A percentile compares a stretch with the other conserved stretches of the same genome.
These are phyloP conservation scores for Panicum hallii DNA, from an alignment of 202 grass and related monocot species.

Conservation along the genomic window DNA sequence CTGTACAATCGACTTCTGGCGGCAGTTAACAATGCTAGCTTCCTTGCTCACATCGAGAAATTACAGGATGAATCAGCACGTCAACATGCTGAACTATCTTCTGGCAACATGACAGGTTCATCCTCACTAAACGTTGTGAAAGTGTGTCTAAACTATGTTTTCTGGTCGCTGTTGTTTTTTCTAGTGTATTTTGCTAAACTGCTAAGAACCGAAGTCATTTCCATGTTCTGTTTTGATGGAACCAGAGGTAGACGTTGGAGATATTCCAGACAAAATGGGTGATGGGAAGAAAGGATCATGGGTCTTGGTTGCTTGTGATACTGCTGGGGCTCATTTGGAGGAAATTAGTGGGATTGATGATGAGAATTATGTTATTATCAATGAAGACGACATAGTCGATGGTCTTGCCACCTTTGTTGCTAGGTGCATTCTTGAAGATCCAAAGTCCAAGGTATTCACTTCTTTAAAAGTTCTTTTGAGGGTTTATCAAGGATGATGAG, in stretches of 20 bases:
- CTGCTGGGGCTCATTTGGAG: conserved; percentile 61
- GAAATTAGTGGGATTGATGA: conserved; percentile 92
- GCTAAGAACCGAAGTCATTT: conserved; percentile 22
- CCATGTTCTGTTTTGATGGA: conserved; percentile 28
- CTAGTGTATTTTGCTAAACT: background rate
- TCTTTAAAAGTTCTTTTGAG: conserved; percentile 24
- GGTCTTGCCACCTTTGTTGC: conserved; percentile 84
- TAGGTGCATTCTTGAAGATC: conserved; percentile 93
- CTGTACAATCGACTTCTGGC: conserved; percentile 68
- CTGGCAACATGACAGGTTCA: conserved; percentile 56
- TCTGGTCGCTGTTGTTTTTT: background rate
- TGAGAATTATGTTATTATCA: conserved; percentile 93
- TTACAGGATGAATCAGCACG: conserved; percentile 51
- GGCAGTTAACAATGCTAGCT: conserved; percentile 64
- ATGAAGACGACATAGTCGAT: conserved; percentile 87
- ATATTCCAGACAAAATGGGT: conserved; percentile 60
- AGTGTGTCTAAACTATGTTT: conserved; percentile 34
- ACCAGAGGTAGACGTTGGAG: conserved; percentile 53
- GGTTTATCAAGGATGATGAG: conserved; percentile 7
- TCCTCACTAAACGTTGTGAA: background rate
- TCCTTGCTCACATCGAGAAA: conserved; percentile 75
- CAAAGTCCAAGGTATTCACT: conserved; percentile 74
- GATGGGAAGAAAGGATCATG: conserved; percentile 76
- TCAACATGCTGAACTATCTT: conserved; percentile 36
- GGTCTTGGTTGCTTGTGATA: conserved; percentile 75